Percentiles rank a stretch among this genome's conserved stretches.
These are phyloP conservation scores for Periconia sp. DNA, from an alignment of 2,329 filamentous ascomycete genomes.

Conservation along the genomic window DNA sequence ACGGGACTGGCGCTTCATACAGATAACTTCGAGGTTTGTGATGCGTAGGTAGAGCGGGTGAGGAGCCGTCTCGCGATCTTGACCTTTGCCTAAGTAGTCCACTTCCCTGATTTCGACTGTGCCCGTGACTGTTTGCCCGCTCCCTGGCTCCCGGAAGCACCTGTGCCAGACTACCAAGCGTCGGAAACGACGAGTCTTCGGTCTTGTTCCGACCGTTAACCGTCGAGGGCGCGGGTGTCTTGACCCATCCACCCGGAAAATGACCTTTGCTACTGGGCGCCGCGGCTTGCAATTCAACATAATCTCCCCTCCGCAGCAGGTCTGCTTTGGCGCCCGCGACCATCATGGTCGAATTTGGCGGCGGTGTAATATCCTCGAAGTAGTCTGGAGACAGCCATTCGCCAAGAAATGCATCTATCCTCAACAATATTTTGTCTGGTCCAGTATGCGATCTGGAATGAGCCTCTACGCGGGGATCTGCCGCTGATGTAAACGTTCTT, in stretches of 20 bases:
- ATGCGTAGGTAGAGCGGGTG: constrained; percentile 20
- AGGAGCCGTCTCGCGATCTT: constrained; percentile 25
- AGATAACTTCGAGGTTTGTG: constrained; percentile 30
- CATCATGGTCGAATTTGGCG: constrained; percentile 84
- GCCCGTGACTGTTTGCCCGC: constrained; percentile 48
- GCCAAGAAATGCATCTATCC: constrained; percentile 88
- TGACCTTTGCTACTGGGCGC: constrained; percentile 48
- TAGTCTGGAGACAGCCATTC: constrained; percentile 96
- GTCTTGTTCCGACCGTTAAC: constrained; percentile 17
- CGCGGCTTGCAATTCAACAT: constrained; percentile 49
- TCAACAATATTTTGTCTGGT: constrained; percentile 53
- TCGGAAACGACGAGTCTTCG: constrained; percentile 22
- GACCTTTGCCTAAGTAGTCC: constrained; percentile 21
- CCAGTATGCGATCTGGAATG: constrained; percentile 35
- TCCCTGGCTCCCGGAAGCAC: constrained; percentile 42
- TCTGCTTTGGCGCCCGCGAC: constrained; percentile 86
- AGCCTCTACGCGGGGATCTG: constrained; percentile 41
- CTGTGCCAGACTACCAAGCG: constrained; percentile 42
- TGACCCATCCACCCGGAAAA: constrained; percentile 60
- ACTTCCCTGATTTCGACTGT: constrained; percentile 33
- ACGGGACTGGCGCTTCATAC: constrained; percentile 77
- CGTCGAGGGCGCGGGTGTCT: constrained; percentile 26
- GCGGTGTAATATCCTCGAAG: constrained; percentile 87
- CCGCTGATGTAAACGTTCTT: constrained; percentile 18
- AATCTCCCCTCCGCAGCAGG: constrained; percentile 73